phyloP scores from a whole-genome alignment of 805 yeast species.

The Monosporozyma solicola region DNA sequence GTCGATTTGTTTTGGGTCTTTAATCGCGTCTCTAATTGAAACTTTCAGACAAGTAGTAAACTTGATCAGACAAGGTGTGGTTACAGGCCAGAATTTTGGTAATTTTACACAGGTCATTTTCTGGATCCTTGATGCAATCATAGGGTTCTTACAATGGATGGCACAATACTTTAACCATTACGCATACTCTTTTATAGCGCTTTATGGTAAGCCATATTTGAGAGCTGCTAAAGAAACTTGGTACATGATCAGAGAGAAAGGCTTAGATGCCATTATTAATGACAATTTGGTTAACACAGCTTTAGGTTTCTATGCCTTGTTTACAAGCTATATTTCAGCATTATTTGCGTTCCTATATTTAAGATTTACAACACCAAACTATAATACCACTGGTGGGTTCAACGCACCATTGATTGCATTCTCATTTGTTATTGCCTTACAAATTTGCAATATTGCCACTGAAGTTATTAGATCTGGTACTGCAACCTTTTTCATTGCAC shows the following conservation, averaged over 20 bases:
- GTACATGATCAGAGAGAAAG: conserved; percentile 66
- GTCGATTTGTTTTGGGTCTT: conserved; percentile 77
- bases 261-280: conserved; percentile 75
- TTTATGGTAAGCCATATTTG: conserved; percentile 74
- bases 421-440: conserved; percentile 62
- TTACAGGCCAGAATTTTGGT: conserved; percentile 37
- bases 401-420: conserved; percentile 71
- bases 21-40: conserved; percentile 64
- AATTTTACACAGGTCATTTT: conserved; percentile 46
- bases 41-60: conserved; percentile 48
- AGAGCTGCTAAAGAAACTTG: conserved; percentile 76
- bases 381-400: conserved; percentile 49
- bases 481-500: conserved; percentile 73
- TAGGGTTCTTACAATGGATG: conserved; percentile 66
- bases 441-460: conserved; percentile 62
- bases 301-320: conserved; percentile 62
- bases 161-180: conserved; percentile 83
- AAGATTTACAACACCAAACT: conserved; percentile 56
- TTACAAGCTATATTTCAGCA: conserved; percentile 60
- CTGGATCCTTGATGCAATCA: conserved; percentile 47
- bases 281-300: conserved; percentile 78
- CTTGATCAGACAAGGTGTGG: conserved; percentile 36
- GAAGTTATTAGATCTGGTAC: conserved; percentile 75
- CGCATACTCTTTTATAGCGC: conserved; percentile 78
- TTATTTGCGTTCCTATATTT: conserved; percentile 59